phyloP scores from a whole-genome alignment of 2,329 filamentous ascomycete species.

The Paecilomyces sp. region DNA sequence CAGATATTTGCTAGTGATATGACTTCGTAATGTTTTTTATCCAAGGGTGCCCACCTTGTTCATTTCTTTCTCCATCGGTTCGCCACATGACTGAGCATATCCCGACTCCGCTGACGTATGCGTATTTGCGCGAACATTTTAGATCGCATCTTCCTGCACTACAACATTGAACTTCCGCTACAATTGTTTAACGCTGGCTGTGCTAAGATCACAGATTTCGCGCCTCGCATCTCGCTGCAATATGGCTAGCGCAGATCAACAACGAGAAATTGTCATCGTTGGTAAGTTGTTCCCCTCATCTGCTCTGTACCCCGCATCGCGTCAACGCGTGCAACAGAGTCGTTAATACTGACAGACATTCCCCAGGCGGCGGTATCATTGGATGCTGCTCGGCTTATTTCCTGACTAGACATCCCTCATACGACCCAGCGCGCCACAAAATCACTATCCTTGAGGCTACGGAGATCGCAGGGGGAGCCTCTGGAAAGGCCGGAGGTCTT shows the following conservation, averaged over 20 bases:
- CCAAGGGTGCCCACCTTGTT: neutral
- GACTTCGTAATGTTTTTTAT: neutral
- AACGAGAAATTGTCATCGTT: slow-evolving; percentile 34
- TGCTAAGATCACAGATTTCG: slow-evolving; percentile 8
- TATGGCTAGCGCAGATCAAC: slow-evolving; percentile 22
- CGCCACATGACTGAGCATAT: slow-evolving; percentile 19
- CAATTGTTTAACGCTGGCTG: slow-evolving; percentile 15
- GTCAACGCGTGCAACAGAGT: neutral
- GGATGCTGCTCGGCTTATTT: slow-evolving; percentile 89
- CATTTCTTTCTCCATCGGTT: neutral
- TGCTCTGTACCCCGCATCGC: slow-evolving; percentile 15
- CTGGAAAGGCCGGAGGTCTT: slow-evolving; percentile 88
- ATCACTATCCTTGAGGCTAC: slow-evolving; percentile 85
- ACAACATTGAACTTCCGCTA: neutral
- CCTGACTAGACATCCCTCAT: slow-evolving; percentile 76
- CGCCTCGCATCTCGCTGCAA: slow-evolving; percentile 13
- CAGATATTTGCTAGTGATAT: too few species aligned
- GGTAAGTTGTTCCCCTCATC: slow-evolving; percentile 18
- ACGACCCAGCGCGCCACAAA: slow-evolving; percentile 64
- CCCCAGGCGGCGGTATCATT: slow-evolving; percentile 79
- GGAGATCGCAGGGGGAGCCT: slow-evolving; percentile 80
- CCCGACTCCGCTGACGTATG: slow-evolving; percentile 21
- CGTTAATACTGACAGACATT: slow-evolving; percentile 8
- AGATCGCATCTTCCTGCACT: neutral
- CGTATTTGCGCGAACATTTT: neutral